These are phyloP conservation scores for Gloeophyllum trabeum DNA, from an alignment of 768 basidiomycete genomes.

Conservation along the genomic window DNA sequence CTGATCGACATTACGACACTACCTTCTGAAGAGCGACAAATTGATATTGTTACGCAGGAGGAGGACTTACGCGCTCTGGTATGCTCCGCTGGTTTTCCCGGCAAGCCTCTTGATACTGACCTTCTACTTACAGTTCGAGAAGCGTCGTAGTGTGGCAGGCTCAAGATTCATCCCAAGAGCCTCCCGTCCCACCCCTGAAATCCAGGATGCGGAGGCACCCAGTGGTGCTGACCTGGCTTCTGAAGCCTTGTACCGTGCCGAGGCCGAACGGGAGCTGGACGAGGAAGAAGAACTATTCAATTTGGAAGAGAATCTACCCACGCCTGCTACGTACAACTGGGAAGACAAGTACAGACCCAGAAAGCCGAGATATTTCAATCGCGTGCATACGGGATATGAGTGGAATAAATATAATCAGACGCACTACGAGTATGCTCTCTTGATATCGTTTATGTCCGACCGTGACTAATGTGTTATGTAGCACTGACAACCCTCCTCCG, in stretches of 20 bases:
- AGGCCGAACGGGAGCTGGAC: conserved; percentile 87
- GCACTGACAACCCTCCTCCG: conserved; percentile 96
- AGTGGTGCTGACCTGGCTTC: conserved; percentile 72
- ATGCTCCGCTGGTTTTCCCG: conserved; percentile 6
- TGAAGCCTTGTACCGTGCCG: conserved; percentile 83
- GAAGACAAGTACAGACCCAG: conserved; percentile 97
- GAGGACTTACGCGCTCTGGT: conserved; percentile 56
- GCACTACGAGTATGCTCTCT: conserved; percentile 73
- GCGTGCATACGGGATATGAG: conserved; percentile 98
- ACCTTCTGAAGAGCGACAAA: conserved; percentile 65
- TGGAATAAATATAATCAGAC: conserved; percentile 99
- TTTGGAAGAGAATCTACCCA: conserved; percentile 76
- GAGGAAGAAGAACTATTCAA: conserved; percentile 96
- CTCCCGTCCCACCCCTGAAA: conserved; percentile 46
- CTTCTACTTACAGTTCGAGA: conserved; percentile 43
- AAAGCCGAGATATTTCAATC: conserved; percentile 97
- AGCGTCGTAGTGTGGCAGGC: conserved; percentile 71
- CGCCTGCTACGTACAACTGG: conserved; percentile 90
- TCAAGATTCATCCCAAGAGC: conserved; percentile 83
- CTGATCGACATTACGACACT: conserved; percentile 63
- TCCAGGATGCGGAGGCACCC: conserved; percentile 40
- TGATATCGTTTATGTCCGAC: conserved; percentile 4
- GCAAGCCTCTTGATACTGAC: conserved; percentile 6
- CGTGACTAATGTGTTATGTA: conserved; percentile 23
- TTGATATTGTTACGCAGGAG: conserved; percentile 62